Evolutionary conservation across 2,329 filamentous ascomycete genomes (phyloP).

Genomic region (Catunica adiposa): DNA sequence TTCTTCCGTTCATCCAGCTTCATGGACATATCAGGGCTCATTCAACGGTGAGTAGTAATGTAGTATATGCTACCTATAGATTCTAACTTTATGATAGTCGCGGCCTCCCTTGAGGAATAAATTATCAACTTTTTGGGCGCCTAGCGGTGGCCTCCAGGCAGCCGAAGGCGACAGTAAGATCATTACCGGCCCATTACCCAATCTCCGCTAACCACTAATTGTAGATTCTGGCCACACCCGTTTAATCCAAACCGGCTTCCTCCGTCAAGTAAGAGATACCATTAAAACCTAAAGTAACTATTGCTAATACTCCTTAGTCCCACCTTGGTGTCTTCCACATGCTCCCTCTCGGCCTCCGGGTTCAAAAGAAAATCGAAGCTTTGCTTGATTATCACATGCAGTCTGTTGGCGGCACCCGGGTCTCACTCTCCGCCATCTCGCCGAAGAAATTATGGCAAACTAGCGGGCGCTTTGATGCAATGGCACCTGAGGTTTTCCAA

Average conservation of each 20-base stretch:
- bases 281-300: neutral
- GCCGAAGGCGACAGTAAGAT: constrained; percentile 35
- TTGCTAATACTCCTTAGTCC: constrained; percentile 31
- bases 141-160: constrained; percentile 51
- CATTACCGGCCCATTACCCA: neutral
- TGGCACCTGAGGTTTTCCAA: constrained; percentile 63
- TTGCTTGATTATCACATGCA: constrained; percentile 85
- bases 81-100: constrained; percentile 8
- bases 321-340: constrained; percentile 87
- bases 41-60: constrained; percentile 7
- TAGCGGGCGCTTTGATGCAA: constrained; percentile 62
- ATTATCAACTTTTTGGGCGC: constrained; percentile 64
- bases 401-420: constrained; percentile 62
- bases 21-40: constrained; percentile 8
- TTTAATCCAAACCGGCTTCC: constrained; percentile 47
- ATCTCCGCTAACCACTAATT: neutral
- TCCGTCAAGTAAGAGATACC: constrained; percentile 44
- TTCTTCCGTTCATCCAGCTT: neutral
- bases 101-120: constrained; percentile 11
- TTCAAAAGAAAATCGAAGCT: constrained; percentile 73
- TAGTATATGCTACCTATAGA: neutral
- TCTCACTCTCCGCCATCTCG: constrained; percentile 71
- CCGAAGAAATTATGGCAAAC: constrained; percentile 68
- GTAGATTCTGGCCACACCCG: constrained; percentile 13
- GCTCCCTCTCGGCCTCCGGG: constrained; percentile 68